Conservation (phyloP, 768 basidiomycete species). For the Mrakia gelida region DNA sequence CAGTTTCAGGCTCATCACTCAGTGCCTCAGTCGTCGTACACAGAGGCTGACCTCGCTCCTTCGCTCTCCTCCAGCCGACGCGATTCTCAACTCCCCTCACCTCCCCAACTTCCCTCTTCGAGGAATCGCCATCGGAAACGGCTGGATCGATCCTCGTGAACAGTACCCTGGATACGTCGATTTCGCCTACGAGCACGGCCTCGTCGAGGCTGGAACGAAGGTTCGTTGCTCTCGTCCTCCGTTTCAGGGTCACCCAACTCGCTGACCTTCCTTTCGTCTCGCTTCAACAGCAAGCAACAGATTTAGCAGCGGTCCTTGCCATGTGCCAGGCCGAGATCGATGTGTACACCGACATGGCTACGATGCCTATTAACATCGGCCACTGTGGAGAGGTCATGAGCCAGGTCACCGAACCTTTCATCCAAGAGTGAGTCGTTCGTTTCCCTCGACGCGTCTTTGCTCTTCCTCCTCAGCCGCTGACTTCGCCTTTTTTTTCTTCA, state of each 20-base stretch:
- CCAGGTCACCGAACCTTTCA: slow-evolving; percentile 44
- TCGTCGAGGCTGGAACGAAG: slow-evolving; percentile 66
- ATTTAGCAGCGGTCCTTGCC: slow-evolving; percentile 57
- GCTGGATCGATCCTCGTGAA: slow-evolving; percentile 85
- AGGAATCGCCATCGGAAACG: slow-evolving; percentile 91
- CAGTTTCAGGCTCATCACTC: slow-evolving; percentile 35
- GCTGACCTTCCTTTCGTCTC: neutral
- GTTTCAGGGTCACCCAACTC: neutral
- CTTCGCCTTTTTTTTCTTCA: slow-evolving; percentile 40
- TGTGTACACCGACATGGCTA: slow-evolving; percentile 37
- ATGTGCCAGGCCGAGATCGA: slow-evolving; percentile 55
- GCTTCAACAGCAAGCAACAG: slow-evolving; percentile 56
- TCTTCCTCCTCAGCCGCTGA: neutral
- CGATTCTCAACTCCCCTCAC: slow-evolving; percentile 57
- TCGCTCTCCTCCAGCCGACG: slow-evolving; percentile 57
- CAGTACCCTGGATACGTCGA: slow-evolving; percentile 91
- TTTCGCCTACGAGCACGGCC: slow-evolving; percentile 70
- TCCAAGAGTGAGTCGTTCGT: slow-evolving; percentile 43
- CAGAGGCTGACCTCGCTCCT: slow-evolving; percentile 19
- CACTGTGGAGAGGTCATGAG: slow-evolving; percentile 61
- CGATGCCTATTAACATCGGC: slow-evolving; percentile 50
- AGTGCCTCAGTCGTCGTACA: neutral
- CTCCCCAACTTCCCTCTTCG: slow-evolving; percentile 59
- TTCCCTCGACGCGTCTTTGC: neutral
- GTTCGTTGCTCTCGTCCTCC: slow-evolving; percentile 47